A percentile compares a stretch with the other conserved stretches of the same genome.
phyloP scores from a whole-genome alignment of 768 basidiomycete genomes.

The Harrya chromipes region DNA sequence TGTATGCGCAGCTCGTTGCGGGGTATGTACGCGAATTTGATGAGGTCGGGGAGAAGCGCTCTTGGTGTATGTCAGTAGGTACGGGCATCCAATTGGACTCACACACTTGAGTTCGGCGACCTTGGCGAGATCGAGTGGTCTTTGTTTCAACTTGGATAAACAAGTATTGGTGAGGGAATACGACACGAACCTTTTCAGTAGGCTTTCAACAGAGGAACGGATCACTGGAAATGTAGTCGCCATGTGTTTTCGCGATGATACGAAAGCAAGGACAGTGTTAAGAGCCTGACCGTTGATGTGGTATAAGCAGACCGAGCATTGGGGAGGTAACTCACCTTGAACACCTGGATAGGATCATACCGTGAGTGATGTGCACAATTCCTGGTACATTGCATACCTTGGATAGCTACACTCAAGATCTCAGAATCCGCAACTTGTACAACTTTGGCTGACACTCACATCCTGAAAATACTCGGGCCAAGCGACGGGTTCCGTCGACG shows the following conservation, averaged over 20 bases:
- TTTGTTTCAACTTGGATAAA: constrained; percentile 27
- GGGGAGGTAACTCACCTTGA: constrained; percentile 34
- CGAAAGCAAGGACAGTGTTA: constrained; percentile 86
- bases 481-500: neutral
- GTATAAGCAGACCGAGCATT: neutral
- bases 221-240: constrained; percentile 77
- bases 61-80: constrained; percentile 33
- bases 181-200: constrained; percentile 60
- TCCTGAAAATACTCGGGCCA: constrained; percentile 69
- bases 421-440: neutral
- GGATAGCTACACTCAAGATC: constrained; percentile 42
- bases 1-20: constrained; percentile 58
- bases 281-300: constrained; percentile 52
- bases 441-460: constrained; percentile 25
- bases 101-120: constrained; percentile 82
- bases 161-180: neutral
- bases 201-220: constrained; percentile 73
- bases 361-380: neutral
- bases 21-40: constrained; percentile 82
- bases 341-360: constrained; percentile 32
- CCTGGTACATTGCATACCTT: constrained; percentile 42
- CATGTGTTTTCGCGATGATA: constrained; percentile 75
- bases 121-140: constrained; percentile 72
- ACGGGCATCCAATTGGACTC: neutral
- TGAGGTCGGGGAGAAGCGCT: constrained; percentile 75